Conservation (phyloP, 148 eudicot species). For the Rhododendron henanense region DNA sequence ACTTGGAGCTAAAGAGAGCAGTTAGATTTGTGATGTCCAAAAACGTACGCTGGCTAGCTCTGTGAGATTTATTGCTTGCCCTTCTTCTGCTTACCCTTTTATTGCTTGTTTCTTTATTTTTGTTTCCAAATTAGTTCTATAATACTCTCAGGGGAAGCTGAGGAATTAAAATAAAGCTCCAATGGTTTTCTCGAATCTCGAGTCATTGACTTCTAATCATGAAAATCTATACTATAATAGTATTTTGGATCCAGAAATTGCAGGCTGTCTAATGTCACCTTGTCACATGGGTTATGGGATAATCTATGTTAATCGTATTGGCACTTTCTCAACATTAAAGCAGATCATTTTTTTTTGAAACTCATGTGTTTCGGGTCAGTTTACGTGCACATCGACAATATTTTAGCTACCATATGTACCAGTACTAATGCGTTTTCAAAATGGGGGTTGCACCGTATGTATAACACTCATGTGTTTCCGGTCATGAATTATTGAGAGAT, state of each 20-base stretch:
- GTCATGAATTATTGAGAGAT: neutral
- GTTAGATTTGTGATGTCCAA: constrained; percentile 8
- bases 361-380: neutral
- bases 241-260: neutral
- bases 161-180: neutral
- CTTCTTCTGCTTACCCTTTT: constrained; percentile 17
- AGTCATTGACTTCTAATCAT: constrained; percentile 1
- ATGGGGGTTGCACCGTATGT: neutral
- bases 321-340: neutral
- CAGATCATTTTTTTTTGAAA: neutral
- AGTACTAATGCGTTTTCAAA: neutral
- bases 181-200: neutral
- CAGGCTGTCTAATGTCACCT: neutral
- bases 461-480: no score
- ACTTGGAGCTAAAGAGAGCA: constrained; percentile 8
- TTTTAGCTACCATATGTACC: neutral
- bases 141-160: neutral
- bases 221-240: no score
- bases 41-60: neutral
- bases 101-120: constrained; percentile 12
- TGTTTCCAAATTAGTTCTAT: neutral
- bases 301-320: neutral
- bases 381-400: no score
- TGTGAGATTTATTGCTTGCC: neutral
- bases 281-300: neutral